phyloP scores from a whole-genome alignment of 768 basidiomycete species.

The Tricholoma terreum region DNA sequence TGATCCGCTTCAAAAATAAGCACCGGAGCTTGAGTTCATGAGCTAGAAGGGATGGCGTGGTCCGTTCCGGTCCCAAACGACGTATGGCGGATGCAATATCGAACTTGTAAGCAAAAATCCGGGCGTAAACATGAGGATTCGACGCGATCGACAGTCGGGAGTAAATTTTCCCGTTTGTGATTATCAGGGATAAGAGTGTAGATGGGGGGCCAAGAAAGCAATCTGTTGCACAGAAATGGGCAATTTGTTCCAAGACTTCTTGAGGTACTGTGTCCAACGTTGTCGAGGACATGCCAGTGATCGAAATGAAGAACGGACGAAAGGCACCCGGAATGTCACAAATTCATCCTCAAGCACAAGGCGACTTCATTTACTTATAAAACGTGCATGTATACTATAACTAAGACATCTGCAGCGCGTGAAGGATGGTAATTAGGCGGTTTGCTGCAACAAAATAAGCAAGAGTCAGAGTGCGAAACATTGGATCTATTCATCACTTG shows the following conservation, averaged over 20 bases:
- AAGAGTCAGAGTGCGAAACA: no score
- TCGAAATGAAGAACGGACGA: neutral
- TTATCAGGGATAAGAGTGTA: slow-evolving; percentile 53
- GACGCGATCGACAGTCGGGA: slow-evolving; percentile 44
- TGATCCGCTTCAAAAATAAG: slow-evolving; percentile 53
- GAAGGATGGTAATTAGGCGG: neutral
- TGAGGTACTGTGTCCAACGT: slow-evolving; percentile 57
- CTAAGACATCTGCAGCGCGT: no score
- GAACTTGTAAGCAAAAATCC: slow-evolving; percentile 66
- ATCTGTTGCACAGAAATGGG: slow-evolving; percentile 57
- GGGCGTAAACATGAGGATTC: slow-evolving; percentile 72
- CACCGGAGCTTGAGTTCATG: slow-evolving; percentile 67
- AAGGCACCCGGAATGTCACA: slow-evolving; percentile 11
- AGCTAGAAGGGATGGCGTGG: slow-evolving; percentile 46
- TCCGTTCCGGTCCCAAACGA: slow-evolving; percentile 42
- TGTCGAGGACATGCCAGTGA: slow-evolving; percentile 10
- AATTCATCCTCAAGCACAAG: neutral
- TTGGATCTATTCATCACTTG: no score
- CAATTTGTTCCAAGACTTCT: slow-evolving; percentile 79
- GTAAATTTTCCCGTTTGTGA: slow-evolving; percentile 46
- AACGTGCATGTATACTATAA: neutral
- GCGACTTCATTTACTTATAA: neutral
- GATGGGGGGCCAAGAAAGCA: slow-evolving; percentile 58
- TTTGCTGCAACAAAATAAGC: neutral
- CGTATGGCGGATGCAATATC: slow-evolving; percentile 51